Conservation (phyloP, 768 basidiomycete genomes). For the Boletus insuetus region DNA sequence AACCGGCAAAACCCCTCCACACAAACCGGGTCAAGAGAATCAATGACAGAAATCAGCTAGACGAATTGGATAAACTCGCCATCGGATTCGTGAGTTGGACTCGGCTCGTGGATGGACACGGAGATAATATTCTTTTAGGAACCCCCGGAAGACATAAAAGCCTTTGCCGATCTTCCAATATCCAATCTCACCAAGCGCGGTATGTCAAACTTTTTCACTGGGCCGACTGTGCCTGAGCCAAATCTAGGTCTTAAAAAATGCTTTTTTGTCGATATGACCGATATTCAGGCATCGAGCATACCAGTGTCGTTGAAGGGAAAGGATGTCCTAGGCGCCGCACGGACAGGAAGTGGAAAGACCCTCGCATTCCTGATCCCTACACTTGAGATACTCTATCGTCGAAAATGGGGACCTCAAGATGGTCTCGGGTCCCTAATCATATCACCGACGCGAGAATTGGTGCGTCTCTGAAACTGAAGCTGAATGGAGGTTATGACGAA, state of each 20-base stretch:
- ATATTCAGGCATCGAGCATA: constrained; percentile 63
- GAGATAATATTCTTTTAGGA: constrained; percentile 39
- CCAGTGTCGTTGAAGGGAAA: constrained; percentile 59
- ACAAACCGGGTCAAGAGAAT: constrained; percentile 39
- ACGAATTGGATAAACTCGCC: constrained; percentile 47
- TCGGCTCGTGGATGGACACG: not conserved
- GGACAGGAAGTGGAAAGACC: constrained; percentile 74
- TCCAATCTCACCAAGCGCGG: constrained; percentile 76
- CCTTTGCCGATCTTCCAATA: constrained; percentile 75
- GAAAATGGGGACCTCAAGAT: constrained; percentile 70
- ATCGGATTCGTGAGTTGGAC: constrained; percentile 46
- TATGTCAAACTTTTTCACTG: constrained; percentile 17
- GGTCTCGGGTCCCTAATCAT: constrained; percentile 88
- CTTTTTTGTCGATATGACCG: constrained; percentile 85
- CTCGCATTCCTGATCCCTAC: constrained; percentile 69
- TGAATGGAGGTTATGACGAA: constrained; percentile 1
- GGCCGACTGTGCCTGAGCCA: constrained; percentile 3
- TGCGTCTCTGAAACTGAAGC: constrained; percentile 35
- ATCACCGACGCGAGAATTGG: constrained; percentile 90
- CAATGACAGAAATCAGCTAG: constrained; percentile 48
- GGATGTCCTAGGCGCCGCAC: constrained; percentile 67
- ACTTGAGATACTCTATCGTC: constrained; percentile 60
- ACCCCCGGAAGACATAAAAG: constrained; percentile 42
- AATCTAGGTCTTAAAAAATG: constrained; percentile 76
- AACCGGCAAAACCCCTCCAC: constrained; percentile 11